Conservation (phyloP, 2,329 filamentous ascomycete species). For the Trichoderma sp. region DNA sequence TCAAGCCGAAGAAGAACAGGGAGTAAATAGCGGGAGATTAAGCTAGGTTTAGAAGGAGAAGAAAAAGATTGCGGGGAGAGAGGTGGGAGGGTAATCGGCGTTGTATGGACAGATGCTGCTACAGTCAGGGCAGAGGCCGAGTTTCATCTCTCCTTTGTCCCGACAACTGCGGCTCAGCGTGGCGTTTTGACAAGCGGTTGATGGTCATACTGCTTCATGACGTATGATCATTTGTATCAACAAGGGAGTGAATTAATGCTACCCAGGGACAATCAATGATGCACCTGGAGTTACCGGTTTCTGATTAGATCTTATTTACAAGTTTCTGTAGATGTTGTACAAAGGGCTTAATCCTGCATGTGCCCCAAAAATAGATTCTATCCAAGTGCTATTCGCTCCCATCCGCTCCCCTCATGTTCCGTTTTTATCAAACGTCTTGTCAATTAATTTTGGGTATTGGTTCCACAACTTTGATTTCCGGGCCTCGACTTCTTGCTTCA, state of each 20-base stretch:
- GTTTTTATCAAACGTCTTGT: slow-evolving; percentile 28
- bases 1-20: slow-evolving; percentile 68
- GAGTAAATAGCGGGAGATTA: slow-evolving; percentile 18
- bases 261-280: slow-evolving; percentile 24
- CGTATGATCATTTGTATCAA: slow-evolving; percentile 28
- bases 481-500: slow-evolving; percentile 30
- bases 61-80: background rate
- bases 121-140: background rate
- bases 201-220: slow-evolving; percentile 10
- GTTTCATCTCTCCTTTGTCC: background rate
- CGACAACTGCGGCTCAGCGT: background rate
- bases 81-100: background rate
- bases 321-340: slow-evolving; percentile 18
- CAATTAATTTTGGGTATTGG: slow-evolving; percentile 30
- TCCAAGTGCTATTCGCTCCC: background rate
- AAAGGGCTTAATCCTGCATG: background rate
- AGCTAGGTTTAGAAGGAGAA: background rate
- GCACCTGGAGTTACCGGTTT: slow-evolving; percentile 30
- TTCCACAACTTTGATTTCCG: slow-evolving; percentile 32
- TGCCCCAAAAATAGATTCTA: slow-evolving; percentile 8
- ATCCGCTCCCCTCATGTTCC: background rate
- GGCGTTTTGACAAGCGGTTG: slow-evolving; percentile 14
- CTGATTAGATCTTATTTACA: slow-evolving; percentile 22
- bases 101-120: background rate
- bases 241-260: slow-evolving; percentile 28